phyloP scores from a whole-genome alignment of 2,329 filamentous ascomycete species.

The Chaetomiaceae sp. region DNA sequence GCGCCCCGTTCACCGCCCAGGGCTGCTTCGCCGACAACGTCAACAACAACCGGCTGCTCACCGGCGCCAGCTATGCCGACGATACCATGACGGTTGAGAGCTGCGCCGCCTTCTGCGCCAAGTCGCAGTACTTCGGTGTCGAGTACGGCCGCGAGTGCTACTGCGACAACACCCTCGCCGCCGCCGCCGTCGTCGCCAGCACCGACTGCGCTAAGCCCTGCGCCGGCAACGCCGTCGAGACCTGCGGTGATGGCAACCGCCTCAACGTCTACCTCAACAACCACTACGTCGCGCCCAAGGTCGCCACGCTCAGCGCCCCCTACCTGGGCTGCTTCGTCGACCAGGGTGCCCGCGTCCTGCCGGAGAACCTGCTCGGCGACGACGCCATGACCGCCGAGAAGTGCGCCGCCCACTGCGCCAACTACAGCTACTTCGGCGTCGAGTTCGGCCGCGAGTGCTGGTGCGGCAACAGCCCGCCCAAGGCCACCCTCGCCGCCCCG shows the following conservation, averaged over 20 bases:
- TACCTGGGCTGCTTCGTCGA: conserved; percentile 23
- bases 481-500: conserved; percentile 12
- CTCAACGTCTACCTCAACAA: conserved; percentile 24
- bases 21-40: conserved; percentile 17
- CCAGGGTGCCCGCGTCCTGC: conserved; percentile 15
- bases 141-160: conserved; percentile 37
- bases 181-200: conserved; percentile 13
- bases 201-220: conserved; percentile 24
- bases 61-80: conserved; percentile 5
- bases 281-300: conserved; percentile 17
- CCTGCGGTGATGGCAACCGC: conserved; percentile 24
- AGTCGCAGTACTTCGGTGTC: conserved; percentile 32
- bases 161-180: conserved; percentile 29
- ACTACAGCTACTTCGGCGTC: conserved; percentile 33
- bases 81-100: conserved; percentile 27
- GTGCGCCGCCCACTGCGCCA: conserved; percentile 4
- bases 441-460: conserved; percentile 38
- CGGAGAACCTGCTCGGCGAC: conserved; percentile 16
- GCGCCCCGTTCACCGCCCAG: conserved; percentile 7
- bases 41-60: conserved; percentile 11
- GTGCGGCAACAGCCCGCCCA: conserved; percentile 30
- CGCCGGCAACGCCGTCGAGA: conserved; percentile 21
- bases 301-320: conserved; percentile 9
- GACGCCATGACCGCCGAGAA: conserved; percentile 5
- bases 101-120: conserved; percentile 28